Conservation (phyloP, 257 asterid genomes). For the Jacaranda copaia region DNA sequence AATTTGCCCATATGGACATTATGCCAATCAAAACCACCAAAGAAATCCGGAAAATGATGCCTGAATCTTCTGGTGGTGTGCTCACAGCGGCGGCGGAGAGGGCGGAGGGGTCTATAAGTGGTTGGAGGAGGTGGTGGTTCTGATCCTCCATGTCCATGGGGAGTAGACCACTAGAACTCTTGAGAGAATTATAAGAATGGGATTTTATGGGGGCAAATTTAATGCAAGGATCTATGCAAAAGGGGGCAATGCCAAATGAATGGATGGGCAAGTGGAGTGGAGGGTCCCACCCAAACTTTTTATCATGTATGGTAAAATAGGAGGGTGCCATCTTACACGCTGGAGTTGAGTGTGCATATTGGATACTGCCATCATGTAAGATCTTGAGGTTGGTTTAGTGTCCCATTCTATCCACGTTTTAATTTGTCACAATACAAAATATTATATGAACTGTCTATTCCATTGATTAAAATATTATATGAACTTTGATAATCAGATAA, state of each 20-base stretch:
- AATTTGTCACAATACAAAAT: too few species aligned
- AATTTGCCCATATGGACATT: constrained; percentile 71
- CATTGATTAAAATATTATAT: too few species aligned
- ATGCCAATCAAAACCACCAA: constrained; percentile 48
- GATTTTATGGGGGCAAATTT: background rate
- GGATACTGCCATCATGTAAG: too few species aligned
- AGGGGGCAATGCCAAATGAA: background rate
- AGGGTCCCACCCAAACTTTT: constrained; percentile 28
- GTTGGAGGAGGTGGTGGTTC: constrained; percentile 52
- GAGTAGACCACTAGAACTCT: background rate
- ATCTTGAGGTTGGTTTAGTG: too few species aligned
- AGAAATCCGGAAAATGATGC: constrained; percentile 52
- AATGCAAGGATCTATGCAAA: background rate
- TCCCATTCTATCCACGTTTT: too few species aligned
- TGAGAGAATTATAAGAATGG: too few species aligned
- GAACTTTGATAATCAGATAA: too few species aligned
- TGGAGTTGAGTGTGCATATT: background rate
- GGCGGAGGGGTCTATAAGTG: constrained; percentile 42
- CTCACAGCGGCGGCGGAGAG: background rate
- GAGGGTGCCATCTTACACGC: constrained; percentile 34
- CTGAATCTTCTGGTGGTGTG: constrained; percentile 24
- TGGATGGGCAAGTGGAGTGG: constrained; percentile 31
- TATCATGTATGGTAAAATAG: background rate
- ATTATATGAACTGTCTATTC: too few species aligned
- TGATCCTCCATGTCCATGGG: constrained; percentile 42